A percentile compares a stretch with the other conserved stretches of the same genome.
phyloP scores from a whole-genome alignment of 139 green algal species.

The Chlamydomonas sp. region DNA sequence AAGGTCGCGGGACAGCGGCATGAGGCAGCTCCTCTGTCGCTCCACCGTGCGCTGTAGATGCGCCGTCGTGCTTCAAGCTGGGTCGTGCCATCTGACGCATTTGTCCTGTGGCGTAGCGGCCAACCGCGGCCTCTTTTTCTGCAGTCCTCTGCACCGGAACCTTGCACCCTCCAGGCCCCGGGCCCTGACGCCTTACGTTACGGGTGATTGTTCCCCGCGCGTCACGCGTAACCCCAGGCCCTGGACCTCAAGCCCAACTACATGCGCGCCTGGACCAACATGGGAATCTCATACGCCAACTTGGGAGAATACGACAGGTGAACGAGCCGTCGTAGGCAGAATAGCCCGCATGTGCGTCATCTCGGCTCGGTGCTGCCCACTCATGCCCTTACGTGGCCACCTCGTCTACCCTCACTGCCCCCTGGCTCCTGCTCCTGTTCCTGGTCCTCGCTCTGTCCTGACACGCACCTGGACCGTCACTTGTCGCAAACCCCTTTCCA shows the following conservation, averaged over 20 bases:
- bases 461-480: neutral
- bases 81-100: no score
- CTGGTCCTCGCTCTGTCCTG: neutral
- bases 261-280: conserved; percentile 98
- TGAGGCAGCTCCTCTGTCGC: no score
- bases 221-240: conserved; percentile 52
- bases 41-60: no score
- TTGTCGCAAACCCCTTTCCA: neutral
- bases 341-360: neutral
- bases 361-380: neutral
- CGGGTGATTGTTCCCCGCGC: neutral
- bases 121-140: no score
- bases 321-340: neutral
- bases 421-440: neutral
- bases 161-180: no score
- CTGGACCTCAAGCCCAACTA: conserved; percentile 99
- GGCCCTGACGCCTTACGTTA: no score
- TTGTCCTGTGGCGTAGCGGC: no score
- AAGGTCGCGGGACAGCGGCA: no score
- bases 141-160: no score
- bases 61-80: no score
- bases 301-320: conserved; percentile 83
- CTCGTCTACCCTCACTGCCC: neutral
- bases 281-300: conserved; percentile 96
- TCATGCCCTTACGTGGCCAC: neutral